These are phyloP conservation scores for Ceratonia siliqua DNA, from an alignment of 306 rosid species.

Conservation along the genomic window DNA sequence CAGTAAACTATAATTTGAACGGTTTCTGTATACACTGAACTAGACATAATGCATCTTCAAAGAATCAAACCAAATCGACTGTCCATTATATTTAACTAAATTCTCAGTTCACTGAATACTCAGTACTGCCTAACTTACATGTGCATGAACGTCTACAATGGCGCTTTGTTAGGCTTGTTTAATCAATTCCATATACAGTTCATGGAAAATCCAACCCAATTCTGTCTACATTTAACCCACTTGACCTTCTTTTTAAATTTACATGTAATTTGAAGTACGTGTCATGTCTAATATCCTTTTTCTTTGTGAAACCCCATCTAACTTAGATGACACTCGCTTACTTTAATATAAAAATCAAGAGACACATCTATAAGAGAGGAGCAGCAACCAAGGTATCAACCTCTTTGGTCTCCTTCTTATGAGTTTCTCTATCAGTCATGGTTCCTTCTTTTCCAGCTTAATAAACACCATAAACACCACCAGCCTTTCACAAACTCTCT, in stretches of 20 bases:
- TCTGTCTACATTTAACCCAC: slow-evolving; percentile 26
- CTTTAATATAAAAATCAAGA: neutral
- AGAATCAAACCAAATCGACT: no score
- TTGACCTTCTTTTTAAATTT: neutral
- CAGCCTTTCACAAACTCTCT: slow-evolving; percentile 2
- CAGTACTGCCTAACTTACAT: slow-evolving; percentile 45
- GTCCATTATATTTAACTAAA: no score
- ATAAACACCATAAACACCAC: no score
- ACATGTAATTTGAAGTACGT: neutral
- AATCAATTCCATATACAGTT: neutral
- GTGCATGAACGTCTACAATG: slow-evolving; percentile 58
- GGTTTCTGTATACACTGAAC: no score
- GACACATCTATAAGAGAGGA: slow-evolving; percentile 31
- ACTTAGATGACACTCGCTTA: neutral
- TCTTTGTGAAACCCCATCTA: neutral
- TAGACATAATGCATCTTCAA: no score
- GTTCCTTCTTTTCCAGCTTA: slow-evolving; percentile 34
- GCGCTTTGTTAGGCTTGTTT: slow-evolving; percentile 39
- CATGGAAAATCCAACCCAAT: slow-evolving; percentile 36
- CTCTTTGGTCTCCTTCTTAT: slow-evolving; percentile 20
- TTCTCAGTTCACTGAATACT: no score
- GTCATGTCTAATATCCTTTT: no score
- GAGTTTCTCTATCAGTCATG: slow-evolving; percentile 27
- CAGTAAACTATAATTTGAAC: no score
- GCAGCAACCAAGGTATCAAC: neutral